Base-by-base conservation (phyloP, 805 yeast species). In the Pichia californica region DNA sequence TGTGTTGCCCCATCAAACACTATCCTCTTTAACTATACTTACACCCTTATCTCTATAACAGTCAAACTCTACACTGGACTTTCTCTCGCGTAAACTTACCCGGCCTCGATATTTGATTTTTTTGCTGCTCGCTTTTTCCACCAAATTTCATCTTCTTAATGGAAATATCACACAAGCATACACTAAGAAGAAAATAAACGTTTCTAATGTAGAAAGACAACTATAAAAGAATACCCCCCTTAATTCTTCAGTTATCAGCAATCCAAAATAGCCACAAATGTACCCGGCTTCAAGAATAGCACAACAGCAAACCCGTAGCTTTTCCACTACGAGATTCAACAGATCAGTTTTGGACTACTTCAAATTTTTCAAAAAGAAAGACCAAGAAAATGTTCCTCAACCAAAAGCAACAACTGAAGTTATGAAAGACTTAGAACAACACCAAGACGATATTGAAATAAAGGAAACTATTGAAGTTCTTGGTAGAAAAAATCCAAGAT, bases 271-370 rank as follows among this genome's bases (percentile, higher is more conserved):
- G 6, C 25, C 10, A 20, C 3, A 34, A 7, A 38, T 38, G 41
- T 38, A 28, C 18, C n/a, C 41, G 3, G 19, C 15, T 10, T 16
- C 18, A 15, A 33, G 33, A 33, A 15, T 27, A 15, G 8, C 14
- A 23, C 33, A 32, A 11, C 27, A 27, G 7, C 40, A 37, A 28
- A 14, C n/a, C 11, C 53, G 50, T 45, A 26, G 31, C 31, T 48
- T 57, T 28, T 49, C 59, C 11, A 31, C 49, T 4, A 44, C 58
- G 0, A 29, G 39, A n/a, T 36, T 38, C 1, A 40, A 45, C 4
- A 21, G 29, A 7, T 57, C 65, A 1, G 53, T 63, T 7, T 40
- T 63, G 35, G 67, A 63, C 37, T 63, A 60, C 45, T 61, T 63
- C 52, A 62, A 56, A 35, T 53, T 59, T 36, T 58, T 52, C 52